Base-by-base conservation (phyloP, 108 stramenopile genomes). In the Fragilariopsis cylindrus region DNA sequence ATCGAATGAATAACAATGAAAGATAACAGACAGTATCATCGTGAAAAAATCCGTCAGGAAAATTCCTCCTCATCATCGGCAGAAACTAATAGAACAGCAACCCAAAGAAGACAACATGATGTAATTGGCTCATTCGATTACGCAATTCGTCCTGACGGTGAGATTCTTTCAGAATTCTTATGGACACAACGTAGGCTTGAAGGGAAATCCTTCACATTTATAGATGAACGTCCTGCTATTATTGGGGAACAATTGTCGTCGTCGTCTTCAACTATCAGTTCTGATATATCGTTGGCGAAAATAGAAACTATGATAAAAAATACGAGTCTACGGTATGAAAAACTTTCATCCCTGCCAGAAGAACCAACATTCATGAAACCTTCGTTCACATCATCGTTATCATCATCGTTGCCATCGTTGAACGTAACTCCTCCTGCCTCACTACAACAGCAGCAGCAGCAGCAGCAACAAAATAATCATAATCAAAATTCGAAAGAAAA, bases 71-170 rank as follows among this genome's bases (percentile, higher is more conserved):
- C 56, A 39, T 30, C 48, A 30, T 48, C 46, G 48, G 45, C 48
- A 56, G 43, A 46, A 69, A n/a, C 68, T n/a, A 39, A 48, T 8
- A 30, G 52, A 3, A 53, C 19, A 19, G 19, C 7, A 19, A 50
- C 21, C 40, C 13, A 41, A 12, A 11, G 5, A 53, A 54, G 8
- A 69, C 7, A 39, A n/a, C 18, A 52, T 57, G 72, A 41, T 7
- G 13, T 21, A 41, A 42, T 47, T 19, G 69, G 30, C n/a, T 58
- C 64, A 9, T 84, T 84, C 49, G 60, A 76, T 42, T 84, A 84
- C 60, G 76, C 83, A 5, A 70, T 84, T 46, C 65, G 79, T 64
- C n/a, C 71, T 21, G 72, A 77, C 48, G 83, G 83, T n/a, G 48
- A 43, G 3, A 16, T 64, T 30, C 19, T 80, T 44, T 74, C 66